A percentile compares a stretch with the other conserved stretches of the same genome.
Evolutionary conservation across 2,329 filamentous ascomycete species (phyloP).

Genomic region (Grosmannia huntii): DNA sequence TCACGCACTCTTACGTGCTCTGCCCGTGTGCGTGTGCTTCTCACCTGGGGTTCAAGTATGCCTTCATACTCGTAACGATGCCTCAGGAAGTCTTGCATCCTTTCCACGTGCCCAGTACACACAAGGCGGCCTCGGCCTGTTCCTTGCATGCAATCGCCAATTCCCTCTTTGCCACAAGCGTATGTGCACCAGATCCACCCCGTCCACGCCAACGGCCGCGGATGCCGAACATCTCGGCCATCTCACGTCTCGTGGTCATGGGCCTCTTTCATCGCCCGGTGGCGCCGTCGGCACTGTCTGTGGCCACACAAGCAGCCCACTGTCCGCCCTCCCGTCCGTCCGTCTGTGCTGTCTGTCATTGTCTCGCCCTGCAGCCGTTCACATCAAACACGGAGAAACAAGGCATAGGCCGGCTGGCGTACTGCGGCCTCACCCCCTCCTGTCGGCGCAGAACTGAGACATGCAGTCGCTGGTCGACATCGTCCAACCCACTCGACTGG

Average conservation of each 20-base stretch:
- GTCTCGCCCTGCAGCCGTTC: background rate
- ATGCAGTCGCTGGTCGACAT: constrained; percentile 29
- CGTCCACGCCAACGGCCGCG: background rate
- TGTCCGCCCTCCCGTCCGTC: background rate
- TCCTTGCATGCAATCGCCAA: background rate
- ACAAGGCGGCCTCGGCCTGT: background rate
- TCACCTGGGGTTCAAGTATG: no score
- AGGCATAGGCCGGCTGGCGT: background rate
- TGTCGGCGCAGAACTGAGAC: constrained; percentile 27
- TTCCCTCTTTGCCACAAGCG: background rate
- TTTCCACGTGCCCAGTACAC: background rate
- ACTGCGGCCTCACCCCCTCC: background rate
- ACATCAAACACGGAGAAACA: background rate
- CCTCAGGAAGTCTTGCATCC: background rate
- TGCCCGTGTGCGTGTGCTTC: background rate
- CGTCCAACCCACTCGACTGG: constrained; percentile 29
- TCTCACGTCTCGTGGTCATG: background rate
- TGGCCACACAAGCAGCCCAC: background rate
- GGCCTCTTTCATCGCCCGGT: background rate
- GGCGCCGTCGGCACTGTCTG: background rate
- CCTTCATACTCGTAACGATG: background rate
- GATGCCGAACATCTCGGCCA: background rate
- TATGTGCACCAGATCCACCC: background rate
- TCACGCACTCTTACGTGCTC: background rate
- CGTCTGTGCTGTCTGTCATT: background rate